phyloP scores from a whole-genome alignment of 73 alveolate genomes.

The Paramecium caudatum region DNA sequence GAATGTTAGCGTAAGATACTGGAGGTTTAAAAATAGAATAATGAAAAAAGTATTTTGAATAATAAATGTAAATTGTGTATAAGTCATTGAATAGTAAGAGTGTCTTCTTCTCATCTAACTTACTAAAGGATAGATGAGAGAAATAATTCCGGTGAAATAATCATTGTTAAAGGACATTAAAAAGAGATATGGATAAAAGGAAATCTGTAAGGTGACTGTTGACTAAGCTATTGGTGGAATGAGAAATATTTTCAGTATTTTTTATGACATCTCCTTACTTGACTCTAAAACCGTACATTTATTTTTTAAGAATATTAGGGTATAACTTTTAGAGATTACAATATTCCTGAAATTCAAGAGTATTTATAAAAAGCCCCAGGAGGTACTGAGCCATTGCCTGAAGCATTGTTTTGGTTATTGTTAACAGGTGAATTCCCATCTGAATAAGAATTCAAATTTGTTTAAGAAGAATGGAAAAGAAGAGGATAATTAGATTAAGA shows the following conservation, averaged over 20 bases:
- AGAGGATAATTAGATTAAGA: conserved; percentile 83
- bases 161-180: conserved; percentile 73
- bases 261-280: conserved; percentile 87
- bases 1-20: conserved; percentile 42
- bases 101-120: conserved; percentile 1
- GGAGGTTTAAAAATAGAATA: conserved; percentile 2
- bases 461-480: conserved; percentile 77
- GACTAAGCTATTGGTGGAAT: conserved; percentile 91
- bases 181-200: conserved; percentile 80
- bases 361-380: conserved; percentile 61
- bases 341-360: conserved; percentile 79
- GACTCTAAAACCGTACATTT: conserved; percentile 76
- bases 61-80: not conserved
- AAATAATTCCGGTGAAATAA: conserved; percentile 77
- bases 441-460: conserved; percentile 74
- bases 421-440: conserved; percentile 91
- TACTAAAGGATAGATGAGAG: conserved; percentile 77
- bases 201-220: conserved; percentile 84
- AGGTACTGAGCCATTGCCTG: conserved; percentile 88
- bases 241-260: conserved; percentile 90
- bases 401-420: conserved; percentile 92
- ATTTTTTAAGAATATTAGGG: conserved; percentile 71
- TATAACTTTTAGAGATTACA: conserved; percentile 84
- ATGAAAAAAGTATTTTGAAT: not conserved
- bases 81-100: conserved; percentile 1